Base-by-base conservation (phyloP, 208 protist species). In the Leptomonas pyrrhocoris region DNA sequence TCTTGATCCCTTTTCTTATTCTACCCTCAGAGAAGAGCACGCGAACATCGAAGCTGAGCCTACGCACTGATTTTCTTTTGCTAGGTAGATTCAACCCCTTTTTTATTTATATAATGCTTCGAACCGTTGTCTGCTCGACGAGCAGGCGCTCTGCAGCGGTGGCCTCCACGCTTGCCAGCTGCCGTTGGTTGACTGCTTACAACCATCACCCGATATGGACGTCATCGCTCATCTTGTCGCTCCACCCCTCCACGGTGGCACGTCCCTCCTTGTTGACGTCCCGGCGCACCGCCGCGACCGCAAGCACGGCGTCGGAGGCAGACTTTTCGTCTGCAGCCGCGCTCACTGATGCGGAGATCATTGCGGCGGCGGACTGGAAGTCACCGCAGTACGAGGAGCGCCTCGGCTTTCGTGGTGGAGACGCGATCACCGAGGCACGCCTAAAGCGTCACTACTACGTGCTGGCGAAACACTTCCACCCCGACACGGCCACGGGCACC, bases 401-500 rank as follows among this genome's bases (percentile, higher is more conserved):
- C 9, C 74, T 95, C 25, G 89, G 89, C n/a, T 90, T 95, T 60
- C 25, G 61, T 15, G 69, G 68, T 9, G 78, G 77, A 21, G 58
- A 84, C 60, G 28, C 66, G 36, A 71, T 81, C 54, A 71, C 49
- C 1, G 63, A 83, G 73, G 77, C 84, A 49, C 45, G 72, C 30
- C 69, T 95, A 18, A 81, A 84, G 57, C 73, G 79, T 8, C 82
- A 93, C 72, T 92, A 86, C 57, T 67, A 78, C 31, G 66, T 93
- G 64, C 75, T 95, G 21, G 88, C 82, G 0, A 93, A 90, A 67
- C 80, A 91, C 73, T 93, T 76, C 45, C 90, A 95, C 72, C 90
- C 90, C n/a, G 87, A 95, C 64, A 79, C 71, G 27, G 43, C 62
- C 15, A 45, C 42, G 12, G 34, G 70, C 42, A 16, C 28, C 5